phyloP scores from a whole-genome alignment of 2,329 filamentous ascomycete genomes.

The Exophiala mesophila region DNA sequence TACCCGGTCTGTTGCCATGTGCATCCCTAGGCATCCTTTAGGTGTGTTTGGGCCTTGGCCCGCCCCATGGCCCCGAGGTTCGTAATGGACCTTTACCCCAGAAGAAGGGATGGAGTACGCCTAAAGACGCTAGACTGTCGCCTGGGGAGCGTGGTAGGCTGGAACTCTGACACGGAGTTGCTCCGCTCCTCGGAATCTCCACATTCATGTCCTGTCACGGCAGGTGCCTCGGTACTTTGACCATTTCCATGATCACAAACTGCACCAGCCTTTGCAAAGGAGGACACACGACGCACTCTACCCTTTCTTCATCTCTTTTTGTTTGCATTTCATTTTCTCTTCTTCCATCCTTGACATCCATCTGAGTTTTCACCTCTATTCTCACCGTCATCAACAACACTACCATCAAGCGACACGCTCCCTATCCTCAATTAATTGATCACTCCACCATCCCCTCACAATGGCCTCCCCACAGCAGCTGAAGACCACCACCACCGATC shows the following conservation, averaged over 20 bases:
- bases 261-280: not conserved
- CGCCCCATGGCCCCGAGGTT: too few species aligned
- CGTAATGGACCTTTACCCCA: too few species aligned
- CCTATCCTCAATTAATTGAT: not conserved
- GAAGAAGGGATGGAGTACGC: too few species aligned
- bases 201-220: not conserved
- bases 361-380: not conserved
- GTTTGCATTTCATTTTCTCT: not conserved
- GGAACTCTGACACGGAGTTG: too few species aligned
- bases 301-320: not conserved
- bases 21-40: too few species aligned
- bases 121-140: too few species aligned
- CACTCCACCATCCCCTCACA: slow-evolving; percentile 5
- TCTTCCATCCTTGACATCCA: not conserved
- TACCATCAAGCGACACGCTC: not conserved
- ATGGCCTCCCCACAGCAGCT: slow-evolving; percentile 63
- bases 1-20: too few species aligned
- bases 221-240: slow-evolving; percentile 1
- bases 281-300: not conserved
- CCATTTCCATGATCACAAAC: not conserved
- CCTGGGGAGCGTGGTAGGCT: too few species aligned
- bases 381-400: too few species aligned
- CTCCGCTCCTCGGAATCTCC: too few species aligned
- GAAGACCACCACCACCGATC: slow-evolving; percentile 87
- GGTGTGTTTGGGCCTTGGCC: too few species aligned